A percentile compares a stretch with the other conserved stretches of the same genome.
These are phyloP conservation scores for Acanthamoeba sp. DNA, from an alignment of 208 protist genomes.

Conservation along the genomic window DNA sequence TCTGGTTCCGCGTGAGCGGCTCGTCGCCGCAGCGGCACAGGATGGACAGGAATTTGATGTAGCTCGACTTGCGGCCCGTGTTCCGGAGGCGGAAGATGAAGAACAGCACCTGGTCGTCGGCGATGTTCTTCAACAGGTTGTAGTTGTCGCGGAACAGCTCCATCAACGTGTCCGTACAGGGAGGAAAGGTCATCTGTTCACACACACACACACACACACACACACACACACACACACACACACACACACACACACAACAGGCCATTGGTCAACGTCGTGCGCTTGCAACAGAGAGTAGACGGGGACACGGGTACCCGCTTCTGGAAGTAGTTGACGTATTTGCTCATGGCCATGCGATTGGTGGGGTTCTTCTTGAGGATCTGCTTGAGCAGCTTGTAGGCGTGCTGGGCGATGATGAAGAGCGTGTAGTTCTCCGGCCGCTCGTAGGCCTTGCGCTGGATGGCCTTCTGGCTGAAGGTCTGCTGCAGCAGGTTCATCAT, in stretches of 20 bases:
- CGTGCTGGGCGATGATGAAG: constrained; percentile 44
- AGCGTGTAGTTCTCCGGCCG: constrained; percentile 67
- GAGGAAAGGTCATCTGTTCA: constrained; percentile 53
- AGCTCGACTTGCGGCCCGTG: constrained; percentile 52
- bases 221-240: not conserved
- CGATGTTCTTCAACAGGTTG: constrained; percentile 61
- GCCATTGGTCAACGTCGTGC: not conserved
- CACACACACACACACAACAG: too few species aligned
- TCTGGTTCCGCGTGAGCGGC: constrained; percentile 38
- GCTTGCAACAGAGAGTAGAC: not conserved
- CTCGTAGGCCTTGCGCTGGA: constrained; percentile 35
- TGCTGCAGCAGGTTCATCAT: constrained; percentile 69
- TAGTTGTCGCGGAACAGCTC: constrained; percentile 71
- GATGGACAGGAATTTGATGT: constrained; percentile 64
- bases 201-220: too few species aligned
- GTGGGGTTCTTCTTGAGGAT: constrained; percentile 70
- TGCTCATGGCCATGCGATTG: constrained; percentile 65
- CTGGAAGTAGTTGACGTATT: constrained; percentile 70
- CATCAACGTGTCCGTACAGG: constrained; percentile 61
- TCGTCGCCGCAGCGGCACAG: constrained; percentile 57
- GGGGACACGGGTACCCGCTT: constrained; percentile 15
- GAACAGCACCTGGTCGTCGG: constrained; percentile 68
- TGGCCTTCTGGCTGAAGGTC: constrained; percentile 25
- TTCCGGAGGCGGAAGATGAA: constrained; percentile 56
- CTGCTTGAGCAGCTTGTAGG: constrained; percentile 67